Conservation (phyloP, 1,284 basidiomycete genomes). For the Volvariella volvacea region DNA sequence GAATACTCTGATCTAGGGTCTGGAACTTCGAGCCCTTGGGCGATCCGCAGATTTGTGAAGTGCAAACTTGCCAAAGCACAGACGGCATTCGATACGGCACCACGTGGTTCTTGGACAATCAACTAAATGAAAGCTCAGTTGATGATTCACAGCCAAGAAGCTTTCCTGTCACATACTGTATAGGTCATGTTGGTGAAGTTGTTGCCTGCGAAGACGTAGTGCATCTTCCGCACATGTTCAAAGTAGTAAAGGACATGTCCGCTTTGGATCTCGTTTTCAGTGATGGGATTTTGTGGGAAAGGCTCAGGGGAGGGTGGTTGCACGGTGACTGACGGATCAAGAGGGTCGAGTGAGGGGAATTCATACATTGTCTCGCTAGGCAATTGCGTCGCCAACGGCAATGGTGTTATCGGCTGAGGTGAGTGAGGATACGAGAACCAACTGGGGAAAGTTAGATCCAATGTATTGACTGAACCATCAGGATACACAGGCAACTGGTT, state of each 20-base stretch:
- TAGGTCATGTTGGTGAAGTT: slow-evolving; percentile 52
- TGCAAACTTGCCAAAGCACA: slow-evolving; percentile 73
- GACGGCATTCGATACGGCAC: slow-evolving; percentile 62
- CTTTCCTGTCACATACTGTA: slow-evolving; percentile 43
- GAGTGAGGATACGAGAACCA: too few relatives aligned
- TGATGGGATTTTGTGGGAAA: slow-evolving; percentile 19
- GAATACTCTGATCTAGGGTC: slow-evolving; percentile 49
- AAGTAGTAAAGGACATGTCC: slow-evolving; percentile 62
- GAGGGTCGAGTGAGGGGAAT: not conserved
- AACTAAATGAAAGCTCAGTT: slow-evolving; percentile 33
- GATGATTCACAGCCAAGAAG: slow-evolving; percentile 5
- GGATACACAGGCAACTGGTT: slow-evolving; percentile 23
- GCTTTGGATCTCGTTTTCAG: slow-evolving; percentile 30
- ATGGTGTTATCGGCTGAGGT: too few relatives aligned
- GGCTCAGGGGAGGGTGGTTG: slow-evolving; percentile 14
- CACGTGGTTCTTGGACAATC: slow-evolving; percentile 57
- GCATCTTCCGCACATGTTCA: slow-evolving; percentile 52
- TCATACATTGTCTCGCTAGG: too few relatives aligned
- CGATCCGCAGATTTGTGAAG: slow-evolving; percentile 52
- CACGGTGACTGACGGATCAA: not conserved
- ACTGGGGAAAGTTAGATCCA: slow-evolving; percentile 14
- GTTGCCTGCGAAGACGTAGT: slow-evolving; percentile 52
- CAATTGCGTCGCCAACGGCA: too few relatives aligned
- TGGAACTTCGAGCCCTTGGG: slow-evolving; percentile 49
- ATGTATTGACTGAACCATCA: slow-evolving; percentile 20